Percentiles rank a stretch among this genome's conserved stretches.
These are phyloP conservation scores for Apiospora pterosperma DNA, from an alignment of 2,329 filamentous ascomycete species.

Conservation along the genomic window DNA sequence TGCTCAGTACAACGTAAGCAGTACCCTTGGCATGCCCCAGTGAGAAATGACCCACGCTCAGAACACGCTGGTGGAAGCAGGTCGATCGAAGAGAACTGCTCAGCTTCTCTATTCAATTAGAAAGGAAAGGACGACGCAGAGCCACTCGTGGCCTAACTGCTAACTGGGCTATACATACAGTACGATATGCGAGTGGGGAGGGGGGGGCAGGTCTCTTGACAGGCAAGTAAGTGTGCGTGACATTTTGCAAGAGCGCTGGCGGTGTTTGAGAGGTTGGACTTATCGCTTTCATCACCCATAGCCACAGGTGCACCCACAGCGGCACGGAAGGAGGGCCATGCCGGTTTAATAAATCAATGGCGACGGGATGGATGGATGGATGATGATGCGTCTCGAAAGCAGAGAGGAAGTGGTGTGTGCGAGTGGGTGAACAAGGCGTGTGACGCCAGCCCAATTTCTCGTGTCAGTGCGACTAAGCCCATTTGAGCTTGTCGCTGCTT, in stretches of 20 bases:
- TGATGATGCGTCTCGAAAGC: background rate
- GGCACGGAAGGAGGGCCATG: background rate
- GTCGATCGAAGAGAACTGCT: background rate
- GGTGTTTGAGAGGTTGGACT: constrained; percentile 6
- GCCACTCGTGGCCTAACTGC: background rate
- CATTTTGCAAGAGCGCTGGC: constrained; percentile 1
- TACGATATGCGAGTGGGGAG: background rate
- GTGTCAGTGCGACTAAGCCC: constrained; percentile 4
- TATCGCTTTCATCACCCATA: background rate
- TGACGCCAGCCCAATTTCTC: constrained; percentile 4
- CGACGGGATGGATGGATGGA: background rate
- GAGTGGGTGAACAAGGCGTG: background rate
- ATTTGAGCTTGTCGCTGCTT: constrained; percentile 11
- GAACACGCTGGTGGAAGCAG: background rate
- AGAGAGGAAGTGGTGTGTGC: background rate
- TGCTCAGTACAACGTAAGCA: background rate
- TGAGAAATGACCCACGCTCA: background rate
- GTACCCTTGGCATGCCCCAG: background rate
- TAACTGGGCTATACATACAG: background rate
- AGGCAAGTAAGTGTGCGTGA: background rate
- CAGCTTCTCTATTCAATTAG: background rate
- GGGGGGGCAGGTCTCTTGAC: background rate
- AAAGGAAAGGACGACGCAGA: background rate
- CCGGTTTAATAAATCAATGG: background rate
- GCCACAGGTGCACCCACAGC: background rate